These are phyloP conservation scores for Aplosporella prunicola DNA, from an alignment of 2,329 filamentous ascomycete genomes.

Conservation along the genomic window DNA sequence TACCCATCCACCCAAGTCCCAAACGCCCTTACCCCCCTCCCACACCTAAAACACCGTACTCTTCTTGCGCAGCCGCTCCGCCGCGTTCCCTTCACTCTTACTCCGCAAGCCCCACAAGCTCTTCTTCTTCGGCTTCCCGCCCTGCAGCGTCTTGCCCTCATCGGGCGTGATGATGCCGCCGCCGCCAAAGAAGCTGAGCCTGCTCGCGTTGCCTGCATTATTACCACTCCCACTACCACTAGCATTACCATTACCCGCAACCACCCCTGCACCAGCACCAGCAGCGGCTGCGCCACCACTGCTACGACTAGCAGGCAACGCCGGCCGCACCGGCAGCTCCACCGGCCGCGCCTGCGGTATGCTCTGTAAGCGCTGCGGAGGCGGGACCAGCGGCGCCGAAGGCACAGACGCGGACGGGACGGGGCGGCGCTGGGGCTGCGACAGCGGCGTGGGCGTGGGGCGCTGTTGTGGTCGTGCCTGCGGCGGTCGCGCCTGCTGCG, in stretches of 20 bases:
- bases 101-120: slow-evolving; percentile 29
- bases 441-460: slow-evolving; percentile 12
- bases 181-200: slow-evolving; percentile 22
- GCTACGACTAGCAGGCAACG: neutral
- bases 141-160: slow-evolving; percentile 21
- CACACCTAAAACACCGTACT: slow-evolving; percentile 37
- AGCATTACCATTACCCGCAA: neutral
- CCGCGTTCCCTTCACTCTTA: slow-evolving; percentile 17
- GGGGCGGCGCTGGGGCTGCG: slow-evolving; percentile 13
- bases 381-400: neutral
- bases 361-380: slow-evolving; percentile 1
- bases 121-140: slow-evolving; percentile 24
- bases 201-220: slow-evolving; percentile 11
- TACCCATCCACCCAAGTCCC: slow-evolving; percentile 10
- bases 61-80: slow-evolving; percentile 29
- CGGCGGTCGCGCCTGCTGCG: no score
- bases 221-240: slow-evolving; percentile 13
- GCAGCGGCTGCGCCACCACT: slow-evolving; percentile 2
- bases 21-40: no score
- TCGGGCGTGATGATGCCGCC: slow-evolving; percentile 21
- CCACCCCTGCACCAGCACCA: neutral
- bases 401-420: slow-evolving; percentile 14
- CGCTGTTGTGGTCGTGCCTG: no score
- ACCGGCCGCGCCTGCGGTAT: neutral
- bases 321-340: slow-evolving; percentile 1